A percentile compares a stretch with the other conserved stretches of the same genome.
Conservation (phyloP, 2,329 filamentous ascomycete genomes). For the Colletotrichum caudatum region DNA sequence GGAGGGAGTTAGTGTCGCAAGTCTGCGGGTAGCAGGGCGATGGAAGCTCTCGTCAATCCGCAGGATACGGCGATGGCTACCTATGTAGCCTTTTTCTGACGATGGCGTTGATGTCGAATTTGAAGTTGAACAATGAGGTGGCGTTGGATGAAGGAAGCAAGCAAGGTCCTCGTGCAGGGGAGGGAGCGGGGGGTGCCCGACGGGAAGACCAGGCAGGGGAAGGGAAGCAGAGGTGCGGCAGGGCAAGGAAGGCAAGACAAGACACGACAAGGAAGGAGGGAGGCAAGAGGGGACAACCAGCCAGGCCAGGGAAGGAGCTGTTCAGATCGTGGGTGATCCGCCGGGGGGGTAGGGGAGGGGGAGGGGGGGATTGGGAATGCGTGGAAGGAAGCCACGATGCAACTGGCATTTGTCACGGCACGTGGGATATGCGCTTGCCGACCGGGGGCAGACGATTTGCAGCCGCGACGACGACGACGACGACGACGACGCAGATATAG, state of each 20-base stretch:
- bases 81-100: too few relatives aligned
- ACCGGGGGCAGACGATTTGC: conserved; percentile 6
- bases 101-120: conserved; percentile 6
- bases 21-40: background rate
- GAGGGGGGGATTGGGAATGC: conserved; percentile 10
- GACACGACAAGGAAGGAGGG: conserved; percentile 11
- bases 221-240: conserved; percentile 12
- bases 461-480: background rate
- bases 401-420: conserved; percentile 21
- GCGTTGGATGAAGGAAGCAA: conserved; percentile 18
- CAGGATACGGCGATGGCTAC: background rate
- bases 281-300: conserved; percentile 1
- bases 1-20: background rate
- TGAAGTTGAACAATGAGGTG: conserved; percentile 11
- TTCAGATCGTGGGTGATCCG: conserved; percentile 20
- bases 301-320: background rate
- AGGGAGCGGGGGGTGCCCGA: conserved; percentile 30
- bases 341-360: too few relatives aligned
- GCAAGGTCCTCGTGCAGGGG: conserved; percentile 20
- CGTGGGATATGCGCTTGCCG: conserved; percentile 26
- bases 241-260: conserved; percentile 16
- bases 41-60: background rate
- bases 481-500: background rate
- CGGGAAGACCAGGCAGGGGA: conserved; percentile 32
- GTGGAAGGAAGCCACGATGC: conserved; percentile 27